A percentile compares a stretch with the other conserved stretches of the same genome.
These are phyloP conservation scores for Acanthamoeba royreba DNA, from an alignment of 208 protist genomes.

Conservation along the genomic window DNA sequence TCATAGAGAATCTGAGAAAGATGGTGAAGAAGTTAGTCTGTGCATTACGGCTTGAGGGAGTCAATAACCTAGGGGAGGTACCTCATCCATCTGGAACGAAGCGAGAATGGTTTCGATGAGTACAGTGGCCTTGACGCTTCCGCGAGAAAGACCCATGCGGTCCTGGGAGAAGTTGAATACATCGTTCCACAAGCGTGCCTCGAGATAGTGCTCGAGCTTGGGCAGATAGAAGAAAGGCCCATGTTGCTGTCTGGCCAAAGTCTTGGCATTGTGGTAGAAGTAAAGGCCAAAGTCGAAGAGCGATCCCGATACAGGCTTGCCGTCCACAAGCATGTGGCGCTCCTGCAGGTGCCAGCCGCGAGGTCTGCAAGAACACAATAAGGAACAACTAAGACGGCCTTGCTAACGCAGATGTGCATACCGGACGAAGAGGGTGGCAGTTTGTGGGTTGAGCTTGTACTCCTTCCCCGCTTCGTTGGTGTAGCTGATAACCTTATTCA, in stretches of 20 bases:
- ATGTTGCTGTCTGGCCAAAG: too few relatives aligned
- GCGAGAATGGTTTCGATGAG: slow-evolving; percentile 71
- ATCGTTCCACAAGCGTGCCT: slow-evolving; percentile 67
- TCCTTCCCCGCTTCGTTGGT: slow-evolving; percentile 51
- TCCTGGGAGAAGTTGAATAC: slow-evolving; percentile 60
- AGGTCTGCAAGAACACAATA: slow-evolving; percentile 42
- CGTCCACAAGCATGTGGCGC: slow-evolving; percentile 72
- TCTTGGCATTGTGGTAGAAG: slow-evolving; percentile 78
- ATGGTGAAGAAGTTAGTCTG: not conserved
- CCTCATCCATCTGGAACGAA: slow-evolving; percentile 67
- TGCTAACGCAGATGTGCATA: not conserved
- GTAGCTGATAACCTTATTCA: slow-evolving; percentile 62
- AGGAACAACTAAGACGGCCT: not conserved
- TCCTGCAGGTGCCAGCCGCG: slow-evolving; percentile 78
- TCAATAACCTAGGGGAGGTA: not conserved
- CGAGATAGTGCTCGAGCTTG: slow-evolving; percentile 63
- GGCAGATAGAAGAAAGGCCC: not conserved
- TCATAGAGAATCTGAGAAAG: not conserved
- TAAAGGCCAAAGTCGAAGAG: slow-evolving; percentile 82
- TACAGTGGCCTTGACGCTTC: slow-evolving; percentile 65
- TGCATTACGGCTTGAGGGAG: not conserved
- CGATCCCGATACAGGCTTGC: slow-evolving; percentile 61
- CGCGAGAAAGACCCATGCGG: slow-evolving; percentile 39
- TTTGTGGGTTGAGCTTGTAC: slow-evolving; percentile 67
- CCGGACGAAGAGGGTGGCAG: slow-evolving; percentile 68